Conservation (phyloP, 2,329 filamentous ascomycete genomes). For the Colletotrichum sp. region DNA sequence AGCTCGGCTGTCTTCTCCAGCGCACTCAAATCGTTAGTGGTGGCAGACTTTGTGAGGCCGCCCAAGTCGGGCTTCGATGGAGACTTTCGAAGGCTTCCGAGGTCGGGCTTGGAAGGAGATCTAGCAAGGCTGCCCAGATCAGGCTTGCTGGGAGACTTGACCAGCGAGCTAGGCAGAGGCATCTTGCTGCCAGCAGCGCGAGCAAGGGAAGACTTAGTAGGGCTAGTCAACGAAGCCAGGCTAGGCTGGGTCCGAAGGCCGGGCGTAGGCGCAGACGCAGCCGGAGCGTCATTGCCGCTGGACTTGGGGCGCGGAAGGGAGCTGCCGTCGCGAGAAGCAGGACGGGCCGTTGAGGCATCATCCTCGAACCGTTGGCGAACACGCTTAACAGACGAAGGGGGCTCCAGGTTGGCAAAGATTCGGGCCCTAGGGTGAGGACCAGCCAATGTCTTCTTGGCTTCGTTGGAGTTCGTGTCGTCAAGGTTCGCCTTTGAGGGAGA, state of each 20-base stretch:
- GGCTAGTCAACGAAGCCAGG: slow-evolving; percentile 69
- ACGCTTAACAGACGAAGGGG: slow-evolving; percentile 66
- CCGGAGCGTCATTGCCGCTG: slow-evolving; percentile 39
- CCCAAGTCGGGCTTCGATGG: slow-evolving; percentile 52
- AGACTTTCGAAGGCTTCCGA: slow-evolving; percentile 48
- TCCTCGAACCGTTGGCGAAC: slow-evolving; percentile 69
- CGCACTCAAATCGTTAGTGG: slow-evolving; percentile 46
- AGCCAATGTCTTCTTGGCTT: slow-evolving; percentile 29
- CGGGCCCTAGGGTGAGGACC: slow-evolving; percentile 3
- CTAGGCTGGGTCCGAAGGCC: slow-evolving; percentile 51
- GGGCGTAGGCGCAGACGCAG: neutral
- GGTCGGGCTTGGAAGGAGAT: slow-evolving; percentile 55
- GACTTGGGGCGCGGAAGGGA: slow-evolving; percentile 55
- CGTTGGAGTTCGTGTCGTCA: slow-evolving; percentile 58
- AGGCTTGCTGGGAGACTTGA: slow-evolving; percentile 20
- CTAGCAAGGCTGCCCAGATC: slow-evolving; percentile 30
- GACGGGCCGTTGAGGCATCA: slow-evolving; percentile 70
- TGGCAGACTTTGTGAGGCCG: slow-evolving; percentile 55
- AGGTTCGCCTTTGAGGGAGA: slow-evolving; percentile 65
- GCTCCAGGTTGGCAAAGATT: slow-evolving; percentile 27
- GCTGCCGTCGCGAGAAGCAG: slow-evolving; percentile 56
- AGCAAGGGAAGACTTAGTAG: slow-evolving; percentile 76
- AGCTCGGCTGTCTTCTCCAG: slow-evolving; percentile 35
- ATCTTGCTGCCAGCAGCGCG: slow-evolving; percentile 61
- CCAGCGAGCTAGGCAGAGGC: slow-evolving; percentile 51